Evolutionary conservation across 2,329 filamentous ascomycete genomes (phyloP), one percentile per base, ranked within the genome.

Genomic region (Gliomastix tumulicola): DNA sequence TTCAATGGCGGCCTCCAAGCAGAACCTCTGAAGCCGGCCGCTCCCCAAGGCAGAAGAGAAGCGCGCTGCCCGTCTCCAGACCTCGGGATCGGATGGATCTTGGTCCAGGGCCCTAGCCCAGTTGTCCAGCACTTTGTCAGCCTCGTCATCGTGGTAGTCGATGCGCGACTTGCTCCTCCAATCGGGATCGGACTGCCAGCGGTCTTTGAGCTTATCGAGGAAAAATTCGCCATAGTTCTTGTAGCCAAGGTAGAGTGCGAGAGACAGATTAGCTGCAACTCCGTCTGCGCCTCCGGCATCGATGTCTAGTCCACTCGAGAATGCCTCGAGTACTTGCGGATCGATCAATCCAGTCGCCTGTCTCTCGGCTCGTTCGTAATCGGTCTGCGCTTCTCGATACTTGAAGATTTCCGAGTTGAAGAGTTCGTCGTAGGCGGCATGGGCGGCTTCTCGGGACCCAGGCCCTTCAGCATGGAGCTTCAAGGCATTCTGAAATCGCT

Each of bases 171-270:
- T 49, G 2, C 43, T 37, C 20, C 48, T 49, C 55, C 69, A 57
- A 76, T 64, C 48, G 70, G 79, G 46, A 83, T 76, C 40, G 64
- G 67, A 55, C n/a, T 38, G 38, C 6, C 34, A 39, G 22, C 44
- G 38, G 16, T 64, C 60, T 38, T 57, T 62, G 4, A 60, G 46
- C 36, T 55, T 60, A 37, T 98, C 90, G n/a, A 98, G 68, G 40
- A 83, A 68, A 53, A 94, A 96, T 53, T 97, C 87, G 30, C 88
- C 92, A 61, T 90, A 82, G 49, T 97, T 98, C 60, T 97, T 98
- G 68, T 94, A 88, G 2, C 90, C 85, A 7, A 98, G 74, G 51
- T 95, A 96, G 16, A 97, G 71, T 10, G 94, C 88, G 53, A 96
- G 89, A 0, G 87, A 82, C 9, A 97, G 66, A 34, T 83, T 90